These are phyloP conservation scores for Glycyrrhiza uralensis DNA, from an alignment of 306 rosid genomes.

Conservation along the genomic window DNA sequence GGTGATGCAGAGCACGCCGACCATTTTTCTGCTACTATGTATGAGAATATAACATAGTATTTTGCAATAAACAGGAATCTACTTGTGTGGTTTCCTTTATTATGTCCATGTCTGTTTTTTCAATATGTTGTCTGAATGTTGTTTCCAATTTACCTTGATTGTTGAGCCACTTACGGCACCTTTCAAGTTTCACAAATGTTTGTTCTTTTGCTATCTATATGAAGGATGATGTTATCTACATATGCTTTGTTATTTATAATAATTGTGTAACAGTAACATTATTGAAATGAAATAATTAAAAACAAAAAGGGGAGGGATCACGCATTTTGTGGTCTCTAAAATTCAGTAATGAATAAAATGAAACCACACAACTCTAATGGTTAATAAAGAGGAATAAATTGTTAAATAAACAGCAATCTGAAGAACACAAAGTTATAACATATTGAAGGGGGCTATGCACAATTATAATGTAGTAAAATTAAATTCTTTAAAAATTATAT, in stretches of 20 bases:
- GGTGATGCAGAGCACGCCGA: conserved; percentile 8
- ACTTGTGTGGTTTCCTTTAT: conserved; percentile 31
- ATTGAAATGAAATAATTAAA: no score
- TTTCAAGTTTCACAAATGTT: neutral
- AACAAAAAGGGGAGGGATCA: neutral
- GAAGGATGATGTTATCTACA: neutral
- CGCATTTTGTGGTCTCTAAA: neutral
- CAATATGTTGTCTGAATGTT: neutral
- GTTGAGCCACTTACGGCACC: conserved; percentile 10
- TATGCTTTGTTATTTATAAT: neutral
- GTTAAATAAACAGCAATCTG: neutral
- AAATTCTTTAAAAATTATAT: no score
- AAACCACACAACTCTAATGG: neutral
- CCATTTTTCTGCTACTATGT: neutral
- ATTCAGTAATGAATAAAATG: neutral
- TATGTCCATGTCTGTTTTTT: neutral
- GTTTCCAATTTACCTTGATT: neutral
- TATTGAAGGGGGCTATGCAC: neutral
- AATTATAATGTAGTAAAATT: neutral
- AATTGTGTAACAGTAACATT: neutral
- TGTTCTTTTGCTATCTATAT: neutral
- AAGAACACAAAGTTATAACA: neutral
- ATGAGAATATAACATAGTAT: neutral
- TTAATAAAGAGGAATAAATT: neutral
- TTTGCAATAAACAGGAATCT: conserved; percentile 38